Evolutionary conservation across 768 basidiomycete species (phyloP).

Genomic region (Suillus occidentalis): DNA sequence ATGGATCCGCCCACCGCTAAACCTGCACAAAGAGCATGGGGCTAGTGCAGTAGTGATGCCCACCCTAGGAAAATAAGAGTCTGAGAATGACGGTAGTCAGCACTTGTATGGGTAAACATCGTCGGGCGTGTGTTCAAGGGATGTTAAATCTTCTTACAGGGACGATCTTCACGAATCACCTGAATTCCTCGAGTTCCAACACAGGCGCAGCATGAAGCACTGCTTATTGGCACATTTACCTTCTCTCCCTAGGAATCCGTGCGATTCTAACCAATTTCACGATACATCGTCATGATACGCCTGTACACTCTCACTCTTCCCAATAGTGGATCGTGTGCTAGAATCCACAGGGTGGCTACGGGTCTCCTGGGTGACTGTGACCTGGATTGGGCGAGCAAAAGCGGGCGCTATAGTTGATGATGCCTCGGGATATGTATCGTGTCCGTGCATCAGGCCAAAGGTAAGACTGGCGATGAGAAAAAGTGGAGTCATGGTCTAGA

Average conservation of each 20-base stretch:
- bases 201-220: background rate
- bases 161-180: background rate
- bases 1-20: background rate
- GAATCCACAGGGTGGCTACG: background rate
- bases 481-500: slow-evolving; percentile 15
- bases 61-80: background rate
- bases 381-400: background rate
- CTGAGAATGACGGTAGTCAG: background rate
- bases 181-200: background rate
- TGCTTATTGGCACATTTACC: background rate
- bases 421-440: background rate
- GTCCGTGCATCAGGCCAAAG: slow-evolving; percentile 9
- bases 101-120: background rate
- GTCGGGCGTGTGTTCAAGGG: background rate
- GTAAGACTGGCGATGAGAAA: slow-evolving; percentile 17
- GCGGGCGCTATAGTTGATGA: background rate
- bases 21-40: background rate
- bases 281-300: background rate
- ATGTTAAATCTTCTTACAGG: background rate
- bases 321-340: background rate
- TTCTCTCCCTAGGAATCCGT: background rate
- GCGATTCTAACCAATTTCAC: background rate
- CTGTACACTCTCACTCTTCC: background rate
- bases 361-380: background rate
- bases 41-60: background rate